phyloP scores from a whole-genome alignment of 306 rosid genomes.

The Comarum palustre region DNA sequence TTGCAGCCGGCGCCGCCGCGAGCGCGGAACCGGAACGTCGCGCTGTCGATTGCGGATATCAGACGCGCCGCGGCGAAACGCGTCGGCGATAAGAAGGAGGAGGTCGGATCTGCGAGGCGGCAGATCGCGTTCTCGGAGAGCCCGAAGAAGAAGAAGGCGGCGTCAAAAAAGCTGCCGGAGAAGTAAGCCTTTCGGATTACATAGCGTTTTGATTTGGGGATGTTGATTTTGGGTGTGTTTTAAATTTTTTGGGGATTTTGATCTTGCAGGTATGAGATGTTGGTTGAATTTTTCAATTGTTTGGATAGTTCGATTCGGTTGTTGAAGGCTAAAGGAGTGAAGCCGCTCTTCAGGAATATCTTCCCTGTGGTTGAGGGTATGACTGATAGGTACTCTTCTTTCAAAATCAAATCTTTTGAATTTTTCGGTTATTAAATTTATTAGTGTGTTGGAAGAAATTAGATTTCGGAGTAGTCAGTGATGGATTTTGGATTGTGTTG shows the following conservation, averaged over 20 bases:
- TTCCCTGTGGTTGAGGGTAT: slow-evolving; percentile 48
- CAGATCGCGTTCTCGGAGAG: slow-evolving; percentile 27
- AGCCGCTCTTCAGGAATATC: slow-evolving; percentile 42
- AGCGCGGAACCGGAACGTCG: slow-evolving; percentile 43
- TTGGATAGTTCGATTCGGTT: slow-evolving; percentile 56
- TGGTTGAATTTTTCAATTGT: slow-evolving; percentile 50
- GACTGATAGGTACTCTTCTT: slow-evolving; percentile 55
- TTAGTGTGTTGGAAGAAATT: not conserved
- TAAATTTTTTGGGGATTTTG: not conserved
- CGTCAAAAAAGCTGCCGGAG: slow-evolving; percentile 38
- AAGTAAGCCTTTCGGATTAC: slow-evolving; percentile 33
- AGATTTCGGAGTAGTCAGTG: not conserved
- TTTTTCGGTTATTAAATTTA: not conserved
- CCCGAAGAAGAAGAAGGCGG: slow-evolving; percentile 28
- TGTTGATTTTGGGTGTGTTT: not conserved
- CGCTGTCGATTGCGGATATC: slow-evolving; percentile 41
- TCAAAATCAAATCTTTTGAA: not conserved
- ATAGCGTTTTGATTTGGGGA: not conserved
- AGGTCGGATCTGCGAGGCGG: slow-evolving; percentile 36
- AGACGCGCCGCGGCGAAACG: slow-evolving; percentile 38
- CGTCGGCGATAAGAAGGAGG: slow-evolving; percentile 27
- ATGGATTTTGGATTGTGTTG: not conserved
- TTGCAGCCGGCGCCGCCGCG: slow-evolving; percentile 29
- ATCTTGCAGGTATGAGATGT: slow-evolving; percentile 51
- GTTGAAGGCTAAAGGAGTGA: slow-evolving; percentile 39